These are phyloP conservation scores for Nepenthes alata DNA, from an alignment of 179 eudicot species.

Conservation along the genomic window DNA sequence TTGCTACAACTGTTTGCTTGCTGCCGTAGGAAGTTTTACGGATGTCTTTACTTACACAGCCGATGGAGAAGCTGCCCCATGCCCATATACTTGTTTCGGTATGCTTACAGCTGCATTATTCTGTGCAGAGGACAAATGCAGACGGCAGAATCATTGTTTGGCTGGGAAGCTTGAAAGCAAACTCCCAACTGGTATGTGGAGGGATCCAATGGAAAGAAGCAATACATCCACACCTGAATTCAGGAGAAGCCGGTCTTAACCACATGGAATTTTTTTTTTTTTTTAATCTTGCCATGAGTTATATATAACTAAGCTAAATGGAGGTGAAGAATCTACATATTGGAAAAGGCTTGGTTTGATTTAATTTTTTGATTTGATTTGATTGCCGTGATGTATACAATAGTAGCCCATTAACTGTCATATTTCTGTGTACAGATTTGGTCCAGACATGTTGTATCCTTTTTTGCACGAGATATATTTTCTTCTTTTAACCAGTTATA, in stretches of 20 bases:
- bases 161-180: constrained; percentile 30
- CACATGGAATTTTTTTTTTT: constrained; percentile 68
- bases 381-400: constrained; percentile 4
- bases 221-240: constrained; percentile 29
- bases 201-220: constrained; percentile 35
- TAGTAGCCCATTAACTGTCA: not conserved
- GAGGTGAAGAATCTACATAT: too few species aligned
- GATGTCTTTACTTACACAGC: too few species aligned
- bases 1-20: too few species aligned
- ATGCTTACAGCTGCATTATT: not conserved
- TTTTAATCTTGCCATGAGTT: constrained; percentile 36
- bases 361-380: not conserved
- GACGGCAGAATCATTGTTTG: constrained; percentile 24
- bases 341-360: too few species aligned
- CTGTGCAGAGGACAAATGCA: constrained; percentile 39
- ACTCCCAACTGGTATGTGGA: constrained; percentile 19
- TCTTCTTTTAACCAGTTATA: too few species aligned
- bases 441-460: too few species aligned
- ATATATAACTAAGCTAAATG: too few species aligned
- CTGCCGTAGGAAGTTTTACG: too few species aligned
- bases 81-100: not conserved
- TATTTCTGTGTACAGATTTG: too few species aligned
- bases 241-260: constrained; percentile 72
- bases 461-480: too few species aligned
- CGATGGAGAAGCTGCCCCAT: too few species aligned